Conservation (phyloP, 176 grass and related monocot species). For the Oryza coarctata region DNA sequence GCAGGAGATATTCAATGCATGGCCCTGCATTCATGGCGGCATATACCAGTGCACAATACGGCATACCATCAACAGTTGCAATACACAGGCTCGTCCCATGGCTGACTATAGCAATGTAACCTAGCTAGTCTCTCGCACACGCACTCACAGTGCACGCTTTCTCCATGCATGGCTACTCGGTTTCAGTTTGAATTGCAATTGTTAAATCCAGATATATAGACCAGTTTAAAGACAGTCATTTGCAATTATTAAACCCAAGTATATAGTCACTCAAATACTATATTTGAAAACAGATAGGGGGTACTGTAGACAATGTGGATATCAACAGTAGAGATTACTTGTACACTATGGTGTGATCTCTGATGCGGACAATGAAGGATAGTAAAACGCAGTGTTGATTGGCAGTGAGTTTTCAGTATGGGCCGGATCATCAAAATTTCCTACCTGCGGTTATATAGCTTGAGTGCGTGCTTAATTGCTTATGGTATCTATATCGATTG, state of each 20-base stretch:
- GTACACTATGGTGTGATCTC: background rate
- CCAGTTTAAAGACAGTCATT: background rate
- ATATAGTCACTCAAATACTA: background rate
- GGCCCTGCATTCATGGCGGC: slow-evolving; percentile 40
- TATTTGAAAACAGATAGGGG: background rate
- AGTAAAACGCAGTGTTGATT: background rate
- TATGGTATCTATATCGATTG: too few species aligned
- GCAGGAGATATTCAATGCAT: slow-evolving; percentile 47
- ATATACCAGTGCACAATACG: background rate
- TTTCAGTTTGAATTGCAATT: background rate
- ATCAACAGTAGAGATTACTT: background rate
- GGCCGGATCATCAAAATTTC: too few species aligned
- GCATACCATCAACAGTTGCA: background rate
- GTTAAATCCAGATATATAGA: background rate
- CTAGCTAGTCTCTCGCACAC: slow-evolving; percentile 14
- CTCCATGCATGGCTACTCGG: background rate
- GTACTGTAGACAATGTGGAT: background rate
- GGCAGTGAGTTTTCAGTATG: too few species aligned
- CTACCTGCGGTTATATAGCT: too few species aligned
- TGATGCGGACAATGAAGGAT: background rate
- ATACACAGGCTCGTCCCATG: slow-evolving; percentile 13
- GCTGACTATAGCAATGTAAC: background rate
- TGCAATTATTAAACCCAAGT: background rate
- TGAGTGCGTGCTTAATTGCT: too few species aligned
- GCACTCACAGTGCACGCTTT: background rate